Percentiles rank a stretch among this genome's conserved stretches.
These are phyloP conservation scores for Wickerhamiella bombiphila DNA, from an alignment of 805 yeast genomes.

Conservation along the genomic window DNA sequence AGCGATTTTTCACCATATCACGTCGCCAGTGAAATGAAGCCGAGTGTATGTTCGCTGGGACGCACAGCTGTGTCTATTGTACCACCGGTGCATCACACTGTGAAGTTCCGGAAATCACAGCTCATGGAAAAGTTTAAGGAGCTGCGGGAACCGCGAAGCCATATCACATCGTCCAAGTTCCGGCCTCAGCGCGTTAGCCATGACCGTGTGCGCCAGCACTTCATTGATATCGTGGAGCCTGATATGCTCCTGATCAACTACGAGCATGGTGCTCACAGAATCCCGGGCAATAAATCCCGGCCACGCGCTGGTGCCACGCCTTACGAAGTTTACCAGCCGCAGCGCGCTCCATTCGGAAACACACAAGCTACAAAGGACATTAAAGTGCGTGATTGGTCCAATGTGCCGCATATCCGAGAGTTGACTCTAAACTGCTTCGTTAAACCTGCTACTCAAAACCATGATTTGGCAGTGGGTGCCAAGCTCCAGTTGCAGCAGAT, in stretches of 20 bases:
- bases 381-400: conserved; percentile 47
- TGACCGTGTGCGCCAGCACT: conserved; percentile 70
- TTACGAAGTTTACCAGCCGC: conserved; percentile 71
- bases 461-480: conserved; percentile 62
- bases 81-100: conserved; percentile 83
- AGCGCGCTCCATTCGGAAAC: conserved; percentile 61
- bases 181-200: conserved; percentile 61
- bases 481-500: conserved; percentile 76
- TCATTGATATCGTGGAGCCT: conserved; percentile 52
- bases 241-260: conserved; percentile 70
- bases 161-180: conserved; percentile 65
- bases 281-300: conserved; percentile 54
- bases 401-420: conserved; percentile 57
- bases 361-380: conserved; percentile 61
- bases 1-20: background rate
- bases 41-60: conserved; percentile 7
- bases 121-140: conserved; percentile 65
- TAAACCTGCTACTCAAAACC: conserved; percentile 42
- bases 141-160: conserved; percentile 50
- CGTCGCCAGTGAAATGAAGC: background rate
- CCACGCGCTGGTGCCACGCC: conserved; percentile 82
- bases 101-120: conserved; percentile 56
- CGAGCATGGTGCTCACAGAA: conserved; percentile 35
- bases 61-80: conserved; percentile 51
- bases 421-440: conserved; percentile 66